phyloP scores from a whole-genome alignment of 2,329 filamentous ascomycete species.

The Venturia oleaginea region DNA sequence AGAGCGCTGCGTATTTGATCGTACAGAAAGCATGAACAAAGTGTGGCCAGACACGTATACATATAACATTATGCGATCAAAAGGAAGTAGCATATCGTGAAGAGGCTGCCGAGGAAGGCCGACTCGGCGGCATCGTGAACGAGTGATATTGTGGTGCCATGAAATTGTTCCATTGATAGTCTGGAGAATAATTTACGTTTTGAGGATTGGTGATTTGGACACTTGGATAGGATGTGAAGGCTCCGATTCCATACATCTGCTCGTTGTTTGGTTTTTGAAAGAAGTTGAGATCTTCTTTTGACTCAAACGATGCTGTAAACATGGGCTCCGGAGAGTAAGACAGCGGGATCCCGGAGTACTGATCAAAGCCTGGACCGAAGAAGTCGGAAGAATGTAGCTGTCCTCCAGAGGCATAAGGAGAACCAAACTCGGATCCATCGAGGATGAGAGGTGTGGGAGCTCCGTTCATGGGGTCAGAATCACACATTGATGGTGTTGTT shows the following conservation, averaged over 20 bases:
- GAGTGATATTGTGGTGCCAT: neutral
- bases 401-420: neutral
- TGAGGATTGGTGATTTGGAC: neutral
- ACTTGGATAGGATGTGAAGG: neutral
- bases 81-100: neutral
- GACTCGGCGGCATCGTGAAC: neutral
- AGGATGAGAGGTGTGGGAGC: neutral
- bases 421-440: neutral
- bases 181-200: neutral
- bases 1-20: neutral
- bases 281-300: neutral
- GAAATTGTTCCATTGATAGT: neutral
- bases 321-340: constrained; percentile 1
- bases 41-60: neutral
- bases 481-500: constrained; percentile 1
- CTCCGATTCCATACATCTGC: neutral
- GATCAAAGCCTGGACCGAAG: neutral
- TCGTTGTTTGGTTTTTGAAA: neutral
- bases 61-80: neutral
- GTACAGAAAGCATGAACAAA: neutral
- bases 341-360: neutral
- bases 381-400: neutral
- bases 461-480: neutral
- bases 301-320: neutral
- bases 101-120: neutral